Evolutionary conservation across 768 basidiomycete genomes (phyloP), one percentile per base, ranked within the genome.

Genomic region (Podaxis sp.): DNA sequence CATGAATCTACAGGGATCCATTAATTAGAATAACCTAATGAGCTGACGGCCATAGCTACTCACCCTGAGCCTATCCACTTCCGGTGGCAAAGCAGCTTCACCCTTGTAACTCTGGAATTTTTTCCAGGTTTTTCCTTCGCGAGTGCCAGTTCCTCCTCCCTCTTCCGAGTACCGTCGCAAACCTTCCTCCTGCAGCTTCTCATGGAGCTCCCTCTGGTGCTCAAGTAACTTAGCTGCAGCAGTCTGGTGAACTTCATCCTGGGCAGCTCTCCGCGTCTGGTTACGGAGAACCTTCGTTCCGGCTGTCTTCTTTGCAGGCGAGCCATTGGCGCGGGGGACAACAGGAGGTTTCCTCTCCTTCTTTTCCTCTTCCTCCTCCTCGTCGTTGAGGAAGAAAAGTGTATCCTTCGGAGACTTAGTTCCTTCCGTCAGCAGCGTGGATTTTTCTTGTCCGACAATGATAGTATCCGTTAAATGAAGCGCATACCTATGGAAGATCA

Each of bases 101-200:
- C 96, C 91, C 75, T 95, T 95, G 76, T 98, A 99, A 68, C 95
- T 96, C 77, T 94, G 94, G 79, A 96, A 99, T 65, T 88, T 86
- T 73, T 96, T 96, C 90, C 95, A 96, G 13, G 87, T 85, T 73
- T 99, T 98, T 40, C 93, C 93, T 70, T 95, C 89, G 68, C 93
- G 94, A 13, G 89, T 90, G 46, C 84, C 84, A 22, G 79, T 78
- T 0, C 86, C 91, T 37, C 84, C 88, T 6, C 89, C 92, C 60
- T 89, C 90, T 69, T 93, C 92, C 0, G 92, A 90, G 72, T 87
- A 97, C 70, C 86, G 89, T 63, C 89, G 84, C 44, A 98, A 70
- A 15, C 96, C 97, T 48, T 90, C 89, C 1, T 81, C 73, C 69
- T 97, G 95, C 49, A 95, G 75, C 65, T 81, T 82, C 37, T 79